Conservation (phyloP, 495 filamentous ascomycete species). For the Pseudevernia furfuracea region DNA sequence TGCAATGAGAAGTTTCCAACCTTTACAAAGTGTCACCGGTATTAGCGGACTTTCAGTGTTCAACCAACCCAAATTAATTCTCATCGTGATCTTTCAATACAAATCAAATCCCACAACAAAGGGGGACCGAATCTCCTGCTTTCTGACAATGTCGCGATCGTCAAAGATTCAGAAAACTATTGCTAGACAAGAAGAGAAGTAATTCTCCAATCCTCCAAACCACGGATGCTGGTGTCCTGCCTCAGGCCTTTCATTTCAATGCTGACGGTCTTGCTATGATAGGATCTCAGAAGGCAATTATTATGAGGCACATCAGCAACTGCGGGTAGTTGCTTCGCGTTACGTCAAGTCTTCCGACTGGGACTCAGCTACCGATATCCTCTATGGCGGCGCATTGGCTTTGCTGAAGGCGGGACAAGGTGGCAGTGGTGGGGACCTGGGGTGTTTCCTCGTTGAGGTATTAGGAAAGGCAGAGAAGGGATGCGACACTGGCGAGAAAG, state of each 20-base stretch:
- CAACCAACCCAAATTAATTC: no score
- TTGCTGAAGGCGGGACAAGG: slow-evolving; percentile 84
- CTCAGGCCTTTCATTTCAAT: not conserved
- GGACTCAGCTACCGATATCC: slow-evolving; percentile 73
- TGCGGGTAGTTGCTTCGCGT: slow-evolving; percentile 84
- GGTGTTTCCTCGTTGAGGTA: slow-evolving; percentile 75
- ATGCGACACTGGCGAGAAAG: slow-evolving; percentile 59
- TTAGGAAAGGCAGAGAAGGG: slow-evolving; percentile 74
- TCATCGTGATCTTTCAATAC: no score
- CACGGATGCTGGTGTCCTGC: not conserved
- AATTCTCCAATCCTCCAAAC: not conserved
- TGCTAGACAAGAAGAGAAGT: slow-evolving; percentile 52
- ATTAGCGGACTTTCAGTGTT: not conserved
- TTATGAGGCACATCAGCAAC: slow-evolving; percentile 97
- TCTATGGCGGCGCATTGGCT: slow-evolving; percentile 74
- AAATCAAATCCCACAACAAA: slow-evolving; percentile 31
- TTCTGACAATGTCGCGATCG: slow-evolving; percentile 15
- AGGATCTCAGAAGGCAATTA: slow-evolving; percentile 88
- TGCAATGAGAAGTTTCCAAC: not conserved
- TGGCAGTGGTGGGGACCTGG: slow-evolving; percentile 86
- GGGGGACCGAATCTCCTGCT: slow-evolving; percentile 21
- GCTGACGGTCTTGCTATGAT: slow-evolving; percentile 8
- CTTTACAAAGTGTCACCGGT: no score
- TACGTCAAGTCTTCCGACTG: slow-evolving; percentile 83
- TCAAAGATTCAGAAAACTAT: slow-evolving; percentile 69